Percentiles rank a stretch among this genome's conserved stretches.
These are phyloP conservation scores for Chamaenerion angustifolium DNA, from an alignment of 345 rosid species.

Conservation along the genomic window DNA sequence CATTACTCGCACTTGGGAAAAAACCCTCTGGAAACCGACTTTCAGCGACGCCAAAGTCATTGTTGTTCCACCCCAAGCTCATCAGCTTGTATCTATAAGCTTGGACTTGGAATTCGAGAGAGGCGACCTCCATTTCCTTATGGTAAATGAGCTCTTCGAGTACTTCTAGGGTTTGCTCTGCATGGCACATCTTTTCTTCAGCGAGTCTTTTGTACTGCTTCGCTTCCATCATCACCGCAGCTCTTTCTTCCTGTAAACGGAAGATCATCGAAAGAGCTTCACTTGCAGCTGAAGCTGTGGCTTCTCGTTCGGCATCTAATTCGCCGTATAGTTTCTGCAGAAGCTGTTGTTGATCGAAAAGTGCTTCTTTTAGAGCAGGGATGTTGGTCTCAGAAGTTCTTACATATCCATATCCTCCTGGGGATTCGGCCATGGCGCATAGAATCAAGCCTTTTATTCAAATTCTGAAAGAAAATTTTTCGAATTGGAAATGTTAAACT, in stretches of 20 bases:
- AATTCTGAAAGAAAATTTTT: no score
- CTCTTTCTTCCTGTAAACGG: slow-evolving; percentile 76
- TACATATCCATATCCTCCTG: slow-evolving; percentile 16
- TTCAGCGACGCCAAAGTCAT: slow-evolving; percentile 36
- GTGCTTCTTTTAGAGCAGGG: slow-evolving; percentile 35
- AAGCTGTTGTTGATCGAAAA: slow-evolving; percentile 65
- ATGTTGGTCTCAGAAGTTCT: slow-evolving; percentile 26
- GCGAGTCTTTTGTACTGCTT: slow-evolving; percentile 80
- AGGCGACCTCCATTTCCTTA: slow-evolving; percentile 76
- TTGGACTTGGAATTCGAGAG: slow-evolving; percentile 73
- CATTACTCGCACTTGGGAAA: slow-evolving; percentile 4
- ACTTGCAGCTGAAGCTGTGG: slow-evolving; percentile 55
- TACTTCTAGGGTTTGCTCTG: slow-evolving; percentile 58
- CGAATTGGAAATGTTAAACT: no score
- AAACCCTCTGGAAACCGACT: slow-evolving; percentile 31
- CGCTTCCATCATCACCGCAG: slow-evolving; percentile 67
- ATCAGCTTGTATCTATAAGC: slow-evolving; percentile 56
- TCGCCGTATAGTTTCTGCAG: slow-evolving; percentile 54
- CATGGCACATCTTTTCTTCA: slow-evolving; percentile 67
- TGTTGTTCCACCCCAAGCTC: slow-evolving; percentile 56
- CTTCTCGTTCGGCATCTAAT: slow-evolving; percentile 77
- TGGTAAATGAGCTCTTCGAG: slow-evolving; percentile 64
- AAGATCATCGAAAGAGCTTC: slow-evolving; percentile 86
- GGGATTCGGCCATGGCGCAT: slow-evolving; percentile 17
- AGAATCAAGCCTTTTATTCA: no score